Evolutionary conservation across 345 rosid species (phyloP), one percentile per base, ranked within the genome.

Genomic region (Garcia nutans): DNA sequence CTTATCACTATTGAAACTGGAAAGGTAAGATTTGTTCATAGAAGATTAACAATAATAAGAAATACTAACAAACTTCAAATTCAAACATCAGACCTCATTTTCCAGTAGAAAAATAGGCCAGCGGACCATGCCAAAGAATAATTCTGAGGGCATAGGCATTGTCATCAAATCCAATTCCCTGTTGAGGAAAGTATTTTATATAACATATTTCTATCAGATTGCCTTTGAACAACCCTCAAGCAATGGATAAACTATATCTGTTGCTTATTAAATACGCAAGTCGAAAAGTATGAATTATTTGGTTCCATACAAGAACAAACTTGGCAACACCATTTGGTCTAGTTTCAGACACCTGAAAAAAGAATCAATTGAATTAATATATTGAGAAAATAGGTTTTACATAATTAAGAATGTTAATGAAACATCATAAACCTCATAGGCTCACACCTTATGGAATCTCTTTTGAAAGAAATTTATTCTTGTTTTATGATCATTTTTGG

Each of bases 41-140:
- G 73, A 74, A 67, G 67, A 78, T 70, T 70, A 70, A 47, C 24
- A 17, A 71, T 20, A 60, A 74, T 56, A 71, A 58, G 64, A 61
- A 71, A 65, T 68, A 54, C 12, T 26, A 22, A 12, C 63, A 73
- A 31, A 58, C 19, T 61, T 72, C 8, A 13, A 45, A 31, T 13
- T 13, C 55, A 58, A 64, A 76, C 67, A 44, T 13, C 47, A 69
- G 81, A 95, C 99, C 97, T 95, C 88, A 85, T 88, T 89, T 78
- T 97, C 93, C 44, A 95, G 88, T 78, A 95, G 97, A 81, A 95
- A 95, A 78, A 95, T 87, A 19, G 99, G 99, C 99, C 99, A 95
- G 58, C 86, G 88, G 79, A 95, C 80, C 70, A 85, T 84, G 80
- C 87, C 96, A 37, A 84, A 81, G 66, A 88, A 79, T 73, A 90